Base-by-base conservation (phyloP, 2,329 filamentous ascomycete species). In the Coniochaeta sp. region DNA sequence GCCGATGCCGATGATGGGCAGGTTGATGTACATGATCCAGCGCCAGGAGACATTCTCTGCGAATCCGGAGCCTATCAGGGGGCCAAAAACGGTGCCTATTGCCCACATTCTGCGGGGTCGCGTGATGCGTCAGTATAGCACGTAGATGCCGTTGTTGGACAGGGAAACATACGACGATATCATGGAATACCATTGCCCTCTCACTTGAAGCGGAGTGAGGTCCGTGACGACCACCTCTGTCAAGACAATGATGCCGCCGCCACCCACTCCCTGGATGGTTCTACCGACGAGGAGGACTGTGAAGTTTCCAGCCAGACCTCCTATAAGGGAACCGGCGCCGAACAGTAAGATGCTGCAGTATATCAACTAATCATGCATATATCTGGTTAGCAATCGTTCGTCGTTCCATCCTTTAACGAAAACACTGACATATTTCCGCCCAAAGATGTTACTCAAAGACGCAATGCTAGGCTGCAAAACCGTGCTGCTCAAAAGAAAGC, bases 21-120 rank as follows among this genome's bases (percentile, higher is more conserved):
- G 71, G 64, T 88, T 88, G 65, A 87, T 77, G 78, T 81, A 89
- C 67, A 88, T 87, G 57, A 88, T 81, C 85, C 85, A 89, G 9
- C 80, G 72, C 85, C 84, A 86, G 1, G 71, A 72, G 1, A 77
- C 76, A 50, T 78, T 73, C 60, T 83, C 74, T 3, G 81, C 75
- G 61, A 85, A 82, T 1, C 76, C 81, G 19, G 82, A 83, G 6
- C 84, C 80, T 38, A 81, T 72, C 26, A 82, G 64, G 7, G 77
- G 84, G 0, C 82, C 82, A 17, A 73, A 71, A 0, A 83, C 79
- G 2, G 75, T 83, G 0, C 84, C 85, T 5, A 87, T 58, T 1
- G 81, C 76, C 84, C 82, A 86, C 67, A 81, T 77, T 9, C 47
- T 52, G 47, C 4, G 9, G 6, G 44, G 19, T 50, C 2, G 6